These are phyloP conservation scores for Ambrosiella beaveri DNA, from an alignment of 2,329 filamentous ascomycete genomes.

Conservation along the genomic window DNA sequence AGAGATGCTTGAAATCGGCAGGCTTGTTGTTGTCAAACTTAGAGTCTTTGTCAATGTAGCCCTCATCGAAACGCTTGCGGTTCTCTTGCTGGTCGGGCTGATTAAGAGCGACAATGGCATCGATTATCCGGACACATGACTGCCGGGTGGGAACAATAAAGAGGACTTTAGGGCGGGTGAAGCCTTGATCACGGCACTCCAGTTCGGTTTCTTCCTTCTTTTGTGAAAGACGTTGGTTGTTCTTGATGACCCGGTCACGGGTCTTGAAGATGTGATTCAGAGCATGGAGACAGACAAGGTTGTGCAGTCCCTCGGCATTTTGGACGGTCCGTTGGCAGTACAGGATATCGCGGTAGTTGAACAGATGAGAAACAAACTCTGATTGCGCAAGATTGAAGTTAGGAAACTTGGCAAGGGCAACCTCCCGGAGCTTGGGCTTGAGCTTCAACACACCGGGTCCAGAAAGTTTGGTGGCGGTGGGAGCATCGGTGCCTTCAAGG, in stretches of 20 bases:
- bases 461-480: slow-evolving; percentile 17
- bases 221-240: slow-evolving; percentile 62
- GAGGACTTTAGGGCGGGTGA: slow-evolving; percentile 83
- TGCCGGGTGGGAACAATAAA: slow-evolving; percentile 81
- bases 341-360: slow-evolving; percentile 67
- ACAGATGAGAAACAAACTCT: slow-evolving; percentile 52
- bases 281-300: slow-evolving; percentile 62
- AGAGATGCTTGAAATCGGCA: slow-evolving; percentile 74
- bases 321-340: slow-evolving; percentile 53
- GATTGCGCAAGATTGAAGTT: slow-evolving; percentile 46
- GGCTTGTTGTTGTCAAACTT: slow-evolving; percentile 59
- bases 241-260: slow-evolving; percentile 78
- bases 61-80: slow-evolving; percentile 76
- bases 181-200: slow-evolving; percentile 82
- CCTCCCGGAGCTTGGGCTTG: slow-evolving; percentile 50
- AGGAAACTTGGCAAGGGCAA: slow-evolving; percentile 34
- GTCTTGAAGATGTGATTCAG: slow-evolving; percentile 93
- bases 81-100: slow-evolving; percentile 87
- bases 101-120: slow-evolving; percentile 59
- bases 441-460: slow-evolving; percentile 37
- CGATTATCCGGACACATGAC: slow-evolving; percentile 61
- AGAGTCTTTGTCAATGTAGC: slow-evolving; percentile 49
- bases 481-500: slow-evolving; percentile 21
- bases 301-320: slow-evolving; percentile 53
- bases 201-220: slow-evolving; percentile 45